Percentiles rank a stretch among this genome's conserved stretches.
These are phyloP conservation scores for Annulohypoxylon nitens DNA, from an alignment of 495 filamentous ascomycete genomes.

Conservation along the genomic window DNA sequence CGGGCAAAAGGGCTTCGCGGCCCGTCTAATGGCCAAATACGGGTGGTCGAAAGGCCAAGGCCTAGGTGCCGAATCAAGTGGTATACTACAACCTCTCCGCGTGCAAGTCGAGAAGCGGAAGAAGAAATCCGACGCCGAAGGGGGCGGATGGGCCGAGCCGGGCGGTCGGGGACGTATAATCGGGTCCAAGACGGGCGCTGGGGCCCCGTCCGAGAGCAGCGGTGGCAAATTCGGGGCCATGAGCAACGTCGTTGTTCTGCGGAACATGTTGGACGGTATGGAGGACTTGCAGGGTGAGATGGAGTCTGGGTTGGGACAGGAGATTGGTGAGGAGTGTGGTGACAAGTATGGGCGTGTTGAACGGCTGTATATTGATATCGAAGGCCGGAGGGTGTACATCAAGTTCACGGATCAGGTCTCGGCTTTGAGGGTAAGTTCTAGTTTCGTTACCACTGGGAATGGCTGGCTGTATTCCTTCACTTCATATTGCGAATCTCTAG, in stretches of 20 bases:
- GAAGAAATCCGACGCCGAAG: conserved; percentile 81
- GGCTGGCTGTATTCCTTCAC: not conserved
- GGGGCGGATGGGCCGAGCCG: conserved; percentile 78
- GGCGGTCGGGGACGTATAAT: conserved; percentile 84
- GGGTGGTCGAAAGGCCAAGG: conserved; percentile 92
- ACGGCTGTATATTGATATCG: conserved; percentile 77
- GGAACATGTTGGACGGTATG: conserved; percentile 86
- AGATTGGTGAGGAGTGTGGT: conserved; percentile 93
- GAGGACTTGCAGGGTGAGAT: conserved; percentile 72
- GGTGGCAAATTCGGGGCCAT: conserved; percentile 74
- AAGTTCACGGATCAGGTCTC: conserved; percentile 86
- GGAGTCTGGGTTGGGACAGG: conserved; percentile 82
- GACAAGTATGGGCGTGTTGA: conserved; percentile 92
- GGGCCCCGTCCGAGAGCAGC: conserved; percentile 51
- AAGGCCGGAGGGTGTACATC: conserved; percentile 79
- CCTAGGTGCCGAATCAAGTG: conserved; percentile 81
- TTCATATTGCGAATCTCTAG: not conserved
- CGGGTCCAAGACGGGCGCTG: conserved; percentile 57
- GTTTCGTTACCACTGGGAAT: not conserved
- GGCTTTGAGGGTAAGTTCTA: conserved; percentile 78
- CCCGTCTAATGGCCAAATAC: conserved; percentile 89
- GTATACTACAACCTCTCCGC: conserved; percentile 84
- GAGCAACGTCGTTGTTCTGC: conserved; percentile 82
- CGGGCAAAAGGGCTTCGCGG: conserved; percentile 85
- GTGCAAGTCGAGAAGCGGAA: conserved; percentile 86